Percentiles rank a stretch among this genome's conserved stretches.
phyloP scores from a whole-genome alignment of 2,329 filamentous ascomycete genomes.

The Trichoderma lentiforme region DNA sequence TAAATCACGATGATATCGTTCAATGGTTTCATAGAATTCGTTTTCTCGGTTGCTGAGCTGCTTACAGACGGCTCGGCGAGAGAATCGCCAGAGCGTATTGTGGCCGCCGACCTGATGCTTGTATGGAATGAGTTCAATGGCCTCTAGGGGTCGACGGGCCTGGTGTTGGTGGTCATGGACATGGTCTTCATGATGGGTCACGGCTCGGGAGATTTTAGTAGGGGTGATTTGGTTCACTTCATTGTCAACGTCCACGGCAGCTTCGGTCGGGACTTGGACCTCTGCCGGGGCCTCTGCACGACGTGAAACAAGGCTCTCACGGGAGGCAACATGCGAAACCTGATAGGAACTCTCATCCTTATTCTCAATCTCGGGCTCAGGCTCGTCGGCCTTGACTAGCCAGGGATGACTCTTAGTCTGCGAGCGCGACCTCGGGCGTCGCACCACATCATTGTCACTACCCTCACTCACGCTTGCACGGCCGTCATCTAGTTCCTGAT shows the following conservation, averaged over 20 bases:
- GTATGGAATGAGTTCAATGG: slow-evolving; percentile 94
- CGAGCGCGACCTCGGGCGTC: slow-evolving; percentile 43
- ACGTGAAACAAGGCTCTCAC: slow-evolving; percentile 29
- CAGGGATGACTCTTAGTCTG: slow-evolving; percentile 45
- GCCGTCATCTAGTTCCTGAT: slow-evolving; percentile 54
- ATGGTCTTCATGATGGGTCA: slow-evolving; percentile 46
- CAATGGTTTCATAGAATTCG: slow-evolving; percentile 96
- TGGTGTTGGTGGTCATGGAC: slow-evolving; percentile 51
- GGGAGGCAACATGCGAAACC: slow-evolving; percentile 28
- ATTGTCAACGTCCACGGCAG: slow-evolving; percentile 41
- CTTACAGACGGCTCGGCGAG: slow-evolving; percentile 92
- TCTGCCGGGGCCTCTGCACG: slow-evolving; percentile 34
- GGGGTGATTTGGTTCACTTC: slow-evolving; percentile 34
- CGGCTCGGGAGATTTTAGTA: slow-evolving; percentile 34
- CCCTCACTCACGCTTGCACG: slow-evolving; percentile 31
- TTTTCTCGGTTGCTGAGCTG: slow-evolving; percentile 98
- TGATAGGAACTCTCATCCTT: slow-evolving; percentile 26
- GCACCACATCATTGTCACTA: slow-evolving; percentile 42
- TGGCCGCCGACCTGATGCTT: slow-evolving; percentile 97
- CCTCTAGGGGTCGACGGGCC: slow-evolving; percentile 67
- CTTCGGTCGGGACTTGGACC: slow-evolving; percentile 35
- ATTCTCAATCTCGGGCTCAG: slow-evolving; percentile 33
- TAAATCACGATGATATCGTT: slow-evolving; percentile 84
- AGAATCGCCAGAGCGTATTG: slow-evolving; percentile 94
- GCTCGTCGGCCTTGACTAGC: slow-evolving; percentile 58